phyloP scores from a whole-genome alignment of 768 basidiomycete species.

The Xerocomus spinulosus region DNA sequence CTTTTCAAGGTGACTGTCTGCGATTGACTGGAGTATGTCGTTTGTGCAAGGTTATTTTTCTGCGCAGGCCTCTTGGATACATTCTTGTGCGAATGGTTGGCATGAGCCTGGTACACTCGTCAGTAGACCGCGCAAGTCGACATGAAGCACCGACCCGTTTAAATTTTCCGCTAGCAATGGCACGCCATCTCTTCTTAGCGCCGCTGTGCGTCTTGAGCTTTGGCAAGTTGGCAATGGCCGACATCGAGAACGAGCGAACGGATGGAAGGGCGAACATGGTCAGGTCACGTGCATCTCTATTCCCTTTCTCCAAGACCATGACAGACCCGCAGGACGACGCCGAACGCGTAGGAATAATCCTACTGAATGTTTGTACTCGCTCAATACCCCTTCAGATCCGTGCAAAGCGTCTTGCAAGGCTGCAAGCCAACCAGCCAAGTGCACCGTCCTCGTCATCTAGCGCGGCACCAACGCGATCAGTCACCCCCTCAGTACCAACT shows the following conservation, averaged over 20 bases:
- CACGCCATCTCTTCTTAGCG: conserved; percentile 77
- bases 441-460: conserved; percentile 35
- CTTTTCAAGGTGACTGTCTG: conserved; percentile 69
- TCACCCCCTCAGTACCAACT: conserved; percentile 12
- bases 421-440: conserved; percentile 47
- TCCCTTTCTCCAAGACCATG: conserved; percentile 27
- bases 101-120: conserved; percentile 47
- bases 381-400: conserved; percentile 58
- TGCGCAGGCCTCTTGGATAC: conserved; percentile 58
- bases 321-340: conserved; percentile 68
- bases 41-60: conserved; percentile 62
- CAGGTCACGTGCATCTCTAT: conserved; percentile 15
- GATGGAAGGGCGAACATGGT: conserved; percentile 22
- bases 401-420: conserved; percentile 83
- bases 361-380: background rate
- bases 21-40: conserved; percentile 58
- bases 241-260: conserved; percentile 56
- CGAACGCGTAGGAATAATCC: conserved; percentile 53
- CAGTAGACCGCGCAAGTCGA: background rate
- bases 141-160: conserved; percentile 56
- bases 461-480: conserved; percentile 8
- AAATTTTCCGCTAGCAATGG: conserved; percentile 62
- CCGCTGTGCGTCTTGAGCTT: conserved; percentile 80
- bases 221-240: conserved; percentile 52
- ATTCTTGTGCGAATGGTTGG: conserved; percentile 72